These are phyloP conservation scores for Medicago ruthenica DNA, from an alignment of 306 rosid species.

Conservation along the genomic window DNA sequence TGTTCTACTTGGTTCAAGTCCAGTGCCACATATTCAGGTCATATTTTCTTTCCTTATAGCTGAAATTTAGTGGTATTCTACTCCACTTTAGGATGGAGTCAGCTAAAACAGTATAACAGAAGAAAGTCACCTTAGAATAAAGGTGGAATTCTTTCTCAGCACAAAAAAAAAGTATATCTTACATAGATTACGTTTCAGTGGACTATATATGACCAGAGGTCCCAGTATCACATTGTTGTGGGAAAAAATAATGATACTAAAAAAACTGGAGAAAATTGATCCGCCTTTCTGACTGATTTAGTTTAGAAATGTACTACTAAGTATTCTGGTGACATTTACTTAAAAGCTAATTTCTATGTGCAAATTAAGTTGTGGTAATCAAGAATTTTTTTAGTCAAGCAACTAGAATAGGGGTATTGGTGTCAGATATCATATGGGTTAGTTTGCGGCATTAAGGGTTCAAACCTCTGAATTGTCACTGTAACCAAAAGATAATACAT, in stretches of 20 bases:
- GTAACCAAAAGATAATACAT: constrained; percentile 12
- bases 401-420: not conserved
- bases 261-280: not conserved
- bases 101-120: constrained; percentile 11
- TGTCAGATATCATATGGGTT: not conserved
- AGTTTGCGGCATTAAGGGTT: constrained; percentile 3
- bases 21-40: constrained; percentile 91
- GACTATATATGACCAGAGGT: constrained; percentile 6
- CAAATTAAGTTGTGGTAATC: constrained; percentile 22
- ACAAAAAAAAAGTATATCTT: not conserved
- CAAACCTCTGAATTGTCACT: not conserved
- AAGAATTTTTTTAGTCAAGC: not conserved
- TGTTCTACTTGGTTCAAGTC: constrained; percentile 96
- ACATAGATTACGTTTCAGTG: constrained; percentile 25
- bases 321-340: constrained; percentile 4
- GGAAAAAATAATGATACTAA: not conserved
- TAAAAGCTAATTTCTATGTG: constrained; percentile 16
- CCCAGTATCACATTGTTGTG: constrained; percentile 13
- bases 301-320: constrained; percentile 18
- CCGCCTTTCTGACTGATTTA: constrained; percentile 18
- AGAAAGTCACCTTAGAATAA: constrained; percentile 22
- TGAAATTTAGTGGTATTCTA: constrained; percentile 37
- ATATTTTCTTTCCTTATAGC: constrained; percentile 38
- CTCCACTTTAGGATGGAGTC: constrained; percentile 33
- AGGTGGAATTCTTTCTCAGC: constrained; percentile 31